Conservation (phyloP, 2,329 filamentous ascomycete species). For the Westerdykella sp. region DNA sequence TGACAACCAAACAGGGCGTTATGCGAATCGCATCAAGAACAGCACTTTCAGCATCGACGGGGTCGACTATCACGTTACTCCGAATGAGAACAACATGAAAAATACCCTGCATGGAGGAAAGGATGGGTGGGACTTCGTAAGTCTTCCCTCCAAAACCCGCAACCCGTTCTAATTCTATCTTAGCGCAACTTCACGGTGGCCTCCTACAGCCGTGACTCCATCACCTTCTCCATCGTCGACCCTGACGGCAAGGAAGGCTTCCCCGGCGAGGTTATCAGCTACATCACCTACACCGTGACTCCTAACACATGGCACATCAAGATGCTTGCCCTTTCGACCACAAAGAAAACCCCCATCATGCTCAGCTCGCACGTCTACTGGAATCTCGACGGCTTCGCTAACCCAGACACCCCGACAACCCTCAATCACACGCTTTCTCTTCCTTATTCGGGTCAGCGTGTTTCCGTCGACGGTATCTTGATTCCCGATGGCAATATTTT, state of each 20-base stretch:
- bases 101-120: slow-evolving; percentile 65
- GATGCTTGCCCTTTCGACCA: slow-evolving; percentile 64
- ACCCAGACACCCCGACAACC: slow-evolving; percentile 58
- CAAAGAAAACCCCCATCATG: slow-evolving; percentile 77
- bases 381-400: slow-evolving; percentile 75
- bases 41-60: slow-evolving; percentile 65
- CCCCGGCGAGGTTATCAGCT: slow-evolving; percentile 67
- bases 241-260: slow-evolving; percentile 69
- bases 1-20: slow-evolving; percentile 44
- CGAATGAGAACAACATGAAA: slow-evolving; percentile 52
- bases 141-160: slow-evolving; percentile 2
- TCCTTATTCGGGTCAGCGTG: slow-evolving; percentile 64
- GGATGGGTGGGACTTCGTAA: slow-evolving; percentile 63
- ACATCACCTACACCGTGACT: slow-evolving; percentile 66
- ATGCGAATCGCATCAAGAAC: slow-evolving; percentile 77
- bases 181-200: slow-evolving; percentile 68
- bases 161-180: neutral
- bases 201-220: slow-evolving; percentile 58
- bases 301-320: slow-evolving; percentile 65
- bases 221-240: slow-evolving; percentile 71
- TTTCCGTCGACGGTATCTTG: slow-evolving; percentile 55
- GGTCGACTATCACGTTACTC: slow-evolving; percentile 50
- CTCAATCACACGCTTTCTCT: slow-evolving; percentile 68
- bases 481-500: slow-evolving; percentile 55
- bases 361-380: slow-evolving; percentile 70